Evolutionary conservation across 1,284 basidiomycete species (phyloP), one percentile per base, ranked within the genome.

Genomic region (Ganoderma sinense): DNA sequence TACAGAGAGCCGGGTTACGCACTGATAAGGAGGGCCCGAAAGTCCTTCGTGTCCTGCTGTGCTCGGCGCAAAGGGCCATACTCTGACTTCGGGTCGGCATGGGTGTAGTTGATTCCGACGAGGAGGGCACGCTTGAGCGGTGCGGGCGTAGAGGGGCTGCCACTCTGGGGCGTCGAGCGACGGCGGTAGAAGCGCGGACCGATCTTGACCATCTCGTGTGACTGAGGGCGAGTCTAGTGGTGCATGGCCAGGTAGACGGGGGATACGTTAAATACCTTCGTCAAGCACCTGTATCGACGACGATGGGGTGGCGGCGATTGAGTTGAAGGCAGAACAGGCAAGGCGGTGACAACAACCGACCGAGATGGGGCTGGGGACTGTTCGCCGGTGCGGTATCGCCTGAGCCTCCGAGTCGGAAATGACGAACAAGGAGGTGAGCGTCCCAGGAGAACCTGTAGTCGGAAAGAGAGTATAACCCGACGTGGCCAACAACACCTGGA

Each of bases 21-120:
- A 70, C 69, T 56, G 58, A 70, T 67, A 29, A 70, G 65, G 23
- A 70, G 64, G 6, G 64, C 48, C 20, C 43, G 62, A 23, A 66
- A 70, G 16, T 70, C 69, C 48, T 39, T 67, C 29, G 69, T 60
- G 31, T 70, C 69, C 31, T 48, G 31, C n/a, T 63, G 63, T 4
- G 69, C 61, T 4, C 62, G 56, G 23, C 45, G 62, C 26, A 70
- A n/a, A 23, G 45, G 48, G 13, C 13, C 2, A 8, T 67, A 65
- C 4, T 60, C 60, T 16, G 56, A n/a, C 14, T 63, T 20, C 13
- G 18, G 1, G 7, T 59, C 31, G 10, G 65, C 58, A 48, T 53
- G 53, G 23, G 51, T 56, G 56, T 69, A 67, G 41, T 66, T 62
- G 63, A 69, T 67, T 5, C 71, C 71, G 51, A 72, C 65, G 48